Percentiles rank a stretch among this genome's conserved stretches.
Evolutionary conservation across 2,329 filamentous ascomycete species (phyloP).

Genomic region (Aspergillus glaucus): DNA sequence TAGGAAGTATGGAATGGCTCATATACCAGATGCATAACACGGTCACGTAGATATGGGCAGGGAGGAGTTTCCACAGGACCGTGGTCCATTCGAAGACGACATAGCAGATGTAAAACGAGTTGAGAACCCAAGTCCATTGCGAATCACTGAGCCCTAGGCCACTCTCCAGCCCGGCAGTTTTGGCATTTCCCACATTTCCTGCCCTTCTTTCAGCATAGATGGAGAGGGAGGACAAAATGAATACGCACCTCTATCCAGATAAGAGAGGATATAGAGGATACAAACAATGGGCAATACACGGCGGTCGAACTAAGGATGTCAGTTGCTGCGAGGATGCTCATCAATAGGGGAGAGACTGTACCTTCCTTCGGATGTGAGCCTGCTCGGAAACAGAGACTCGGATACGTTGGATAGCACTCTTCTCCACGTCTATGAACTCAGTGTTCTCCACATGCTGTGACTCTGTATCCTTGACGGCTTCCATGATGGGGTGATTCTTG

Average conservation of each 20-base stretch:
- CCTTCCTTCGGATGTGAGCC: slow-evolving; percentile 11
- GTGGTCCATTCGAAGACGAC: slow-evolving; percentile 21
- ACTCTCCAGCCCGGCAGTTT: slow-evolving; percentile 15
- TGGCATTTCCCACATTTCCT: slow-evolving; percentile 21
- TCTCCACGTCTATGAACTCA: background rate
- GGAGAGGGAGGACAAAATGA: background rate
- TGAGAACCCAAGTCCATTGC: slow-evolving; percentile 21
- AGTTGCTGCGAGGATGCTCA: background rate
- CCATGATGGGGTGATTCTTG: no score
- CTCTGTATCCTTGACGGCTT: background rate
- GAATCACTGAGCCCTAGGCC: slow-evolving; percentile 13
- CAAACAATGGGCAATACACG: slow-evolving; percentile 18
- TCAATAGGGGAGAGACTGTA: background rate
- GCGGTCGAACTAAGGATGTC: slow-evolving; percentile 12
- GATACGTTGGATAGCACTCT: background rate
- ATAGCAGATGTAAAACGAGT: slow-evolving; percentile 21
- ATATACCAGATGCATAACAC: slow-evolving; percentile 15
- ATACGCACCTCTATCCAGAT: slow-evolving; percentile 16
- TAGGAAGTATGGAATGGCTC: background rate
- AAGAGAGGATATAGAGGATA: slow-evolving; percentile 18
- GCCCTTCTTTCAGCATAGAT: no score
- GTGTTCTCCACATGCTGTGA: slow-evolving; percentile 4
- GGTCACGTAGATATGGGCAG: slow-evolving; percentile 18
- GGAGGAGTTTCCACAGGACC: slow-evolving; percentile 19
- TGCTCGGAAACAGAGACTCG: slow-evolving; percentile 6